Conservation (phyloP, 2,329 filamentous ascomycete genomes). For the Cadophora malorum region DNA sequence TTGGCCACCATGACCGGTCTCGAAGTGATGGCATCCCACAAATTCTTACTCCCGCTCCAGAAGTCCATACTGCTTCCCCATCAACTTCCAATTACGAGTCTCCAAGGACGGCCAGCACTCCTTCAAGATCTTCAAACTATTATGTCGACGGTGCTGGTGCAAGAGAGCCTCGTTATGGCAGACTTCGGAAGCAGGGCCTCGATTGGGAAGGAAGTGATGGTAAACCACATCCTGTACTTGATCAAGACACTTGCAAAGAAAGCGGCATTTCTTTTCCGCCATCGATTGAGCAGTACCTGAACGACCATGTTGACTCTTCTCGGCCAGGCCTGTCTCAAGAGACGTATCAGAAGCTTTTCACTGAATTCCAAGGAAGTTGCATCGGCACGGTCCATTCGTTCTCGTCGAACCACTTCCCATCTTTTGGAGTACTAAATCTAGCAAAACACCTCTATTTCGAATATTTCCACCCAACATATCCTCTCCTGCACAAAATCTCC, state of each 20-base stretch:
- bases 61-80: not conserved
- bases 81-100: not conserved
- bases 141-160: slow-evolving; percentile 5
- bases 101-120: not conserved
- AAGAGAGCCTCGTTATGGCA: slow-evolving; percentile 7
- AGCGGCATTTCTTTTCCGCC: not conserved
- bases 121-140: slow-evolving; percentile 3
- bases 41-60: not conserved
- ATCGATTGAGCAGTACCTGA: not conserved
- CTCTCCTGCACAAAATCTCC: not conserved
- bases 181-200: slow-evolving; percentile 1
- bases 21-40: not conserved
- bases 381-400: not conserved
- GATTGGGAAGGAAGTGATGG: slow-evolving; percentile 1
- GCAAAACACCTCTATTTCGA: not conserved
- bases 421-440: not conserved
- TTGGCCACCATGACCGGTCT: not conserved
- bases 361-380: not conserved
- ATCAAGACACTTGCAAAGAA: not conserved
- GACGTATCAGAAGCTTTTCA: not conserved
- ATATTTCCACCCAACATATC: slow-evolving; percentile 12
- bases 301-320: not conserved
- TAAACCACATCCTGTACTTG: not conserved
- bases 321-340: not conserved
- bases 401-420: slow-evolving; percentile 12